A percentile compares a stretch with the other conserved stretches of the same genome.
phyloP scores from a whole-genome alignment of 805 yeast species.

The Candida rishiriensis region DNA sequence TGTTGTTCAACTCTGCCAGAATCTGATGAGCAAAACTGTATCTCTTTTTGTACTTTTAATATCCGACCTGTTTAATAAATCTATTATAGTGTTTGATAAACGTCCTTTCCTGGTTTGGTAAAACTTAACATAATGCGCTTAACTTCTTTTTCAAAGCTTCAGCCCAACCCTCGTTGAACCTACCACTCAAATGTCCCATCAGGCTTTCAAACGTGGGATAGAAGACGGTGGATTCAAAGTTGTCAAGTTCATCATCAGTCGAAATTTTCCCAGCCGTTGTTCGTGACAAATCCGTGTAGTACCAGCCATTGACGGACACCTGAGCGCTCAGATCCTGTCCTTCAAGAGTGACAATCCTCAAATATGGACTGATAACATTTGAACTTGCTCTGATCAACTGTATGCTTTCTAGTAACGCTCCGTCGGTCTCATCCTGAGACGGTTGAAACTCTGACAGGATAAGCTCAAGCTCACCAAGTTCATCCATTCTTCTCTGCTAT shows the following conservation, averaged over 20 bases:
- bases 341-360: constrained; percentile 16
- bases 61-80: too few species aligned
- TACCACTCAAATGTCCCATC: constrained; percentile 12
- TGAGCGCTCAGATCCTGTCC: constrained; percentile 6
- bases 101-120: too few species aligned
- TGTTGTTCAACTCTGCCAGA: constrained; percentile 59
- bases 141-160: background rate
- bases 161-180: background rate
- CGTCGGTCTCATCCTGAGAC: constrained; percentile 3
- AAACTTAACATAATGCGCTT: background rate
- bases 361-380: background rate
- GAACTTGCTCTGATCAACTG: too few species aligned
- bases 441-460: too few species aligned
- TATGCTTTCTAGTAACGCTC: too few species aligned
- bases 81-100: too few species aligned
- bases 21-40: constrained; percentile 21
- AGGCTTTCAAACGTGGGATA: constrained; percentile 31
- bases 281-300: background rate
- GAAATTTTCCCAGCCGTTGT: too few species aligned
- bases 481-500: too few species aligned
- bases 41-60: too few species aligned
- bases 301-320: constrained; percentile 28
- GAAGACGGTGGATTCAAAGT: background rate
- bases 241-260: too few species aligned
- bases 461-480: too few species aligned